A percentile compares a stretch with the other conserved stretches of the same genome.
These are phyloP conservation scores for Auricularia cornea DNA, from an alignment of 768 basidiomycete genomes.

Conservation along the genomic window DNA sequence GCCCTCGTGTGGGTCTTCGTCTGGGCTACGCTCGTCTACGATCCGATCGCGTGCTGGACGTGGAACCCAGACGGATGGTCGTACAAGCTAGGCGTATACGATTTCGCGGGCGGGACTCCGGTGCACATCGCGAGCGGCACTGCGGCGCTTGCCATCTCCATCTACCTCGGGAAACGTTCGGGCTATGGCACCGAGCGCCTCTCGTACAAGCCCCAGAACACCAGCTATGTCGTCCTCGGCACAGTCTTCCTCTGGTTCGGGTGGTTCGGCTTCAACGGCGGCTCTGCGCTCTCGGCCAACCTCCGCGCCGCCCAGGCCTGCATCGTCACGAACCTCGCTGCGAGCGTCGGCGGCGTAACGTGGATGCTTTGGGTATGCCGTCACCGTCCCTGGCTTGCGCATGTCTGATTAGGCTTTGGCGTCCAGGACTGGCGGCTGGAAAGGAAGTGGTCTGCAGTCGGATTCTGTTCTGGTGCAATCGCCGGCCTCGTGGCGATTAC, in stretches of 20 bases:
- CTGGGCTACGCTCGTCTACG: conserved; percentile 85
- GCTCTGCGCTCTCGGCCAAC: conserved; percentile 82
- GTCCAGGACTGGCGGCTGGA: conserved; percentile 67
- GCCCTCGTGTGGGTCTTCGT: conserved; percentile 73
- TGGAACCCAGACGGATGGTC: conserved; percentile 83
- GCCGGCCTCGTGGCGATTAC: conserved; percentile 85
- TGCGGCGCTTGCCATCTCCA: conserved; percentile 75
- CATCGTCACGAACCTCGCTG: conserved; percentile 83
- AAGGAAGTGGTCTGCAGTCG: conserved; percentile 81
- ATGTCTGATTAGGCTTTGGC: not conserved
- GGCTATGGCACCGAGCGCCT: conserved; percentile 53
- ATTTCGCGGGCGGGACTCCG: conserved; percentile 85
- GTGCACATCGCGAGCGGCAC: conserved; percentile 85
- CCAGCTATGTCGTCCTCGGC: conserved; percentile 72
- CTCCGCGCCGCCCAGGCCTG: conserved; percentile 79
- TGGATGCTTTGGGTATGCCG: conserved; percentile 40
- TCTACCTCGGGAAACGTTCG: conserved; percentile 71
- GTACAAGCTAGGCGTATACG: conserved; percentile 74
- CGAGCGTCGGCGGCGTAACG: conserved; percentile 64
- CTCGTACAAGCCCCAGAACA: conserved; percentile 85
- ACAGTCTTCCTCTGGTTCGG: conserved; percentile 86
- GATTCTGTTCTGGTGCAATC: conserved; percentile 86
- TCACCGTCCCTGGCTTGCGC: conserved; percentile 2
- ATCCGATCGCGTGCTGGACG: conserved; percentile 78
- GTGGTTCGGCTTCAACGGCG: conserved; percentile 74